Evolutionary conservation across 176 grass and related monocot species (phyloP).

Genomic region (Aegilops bicornis): DNA sequence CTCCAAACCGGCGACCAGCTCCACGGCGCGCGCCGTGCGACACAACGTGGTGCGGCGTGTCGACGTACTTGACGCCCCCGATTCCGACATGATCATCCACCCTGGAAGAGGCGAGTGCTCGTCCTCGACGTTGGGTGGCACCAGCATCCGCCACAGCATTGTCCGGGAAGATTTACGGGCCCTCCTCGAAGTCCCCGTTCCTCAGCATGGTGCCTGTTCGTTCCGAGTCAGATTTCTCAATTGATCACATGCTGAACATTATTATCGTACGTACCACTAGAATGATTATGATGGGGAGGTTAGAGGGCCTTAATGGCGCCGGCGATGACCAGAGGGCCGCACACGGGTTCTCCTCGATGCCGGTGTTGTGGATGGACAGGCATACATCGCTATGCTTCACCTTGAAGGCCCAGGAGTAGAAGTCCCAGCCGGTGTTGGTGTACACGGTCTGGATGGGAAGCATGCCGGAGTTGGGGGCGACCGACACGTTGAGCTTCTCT

Average conservation of each 20-base stretch:
- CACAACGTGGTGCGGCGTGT: conserved; percentile 45
- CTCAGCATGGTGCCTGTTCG: neutral
- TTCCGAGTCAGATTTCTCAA: too few species aligned
- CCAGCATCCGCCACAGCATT: too few species aligned
- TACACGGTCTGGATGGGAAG: conserved; percentile 50
- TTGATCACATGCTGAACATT: too few species aligned
- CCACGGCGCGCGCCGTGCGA: conserved; percentile 44
- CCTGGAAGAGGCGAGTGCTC: too few species aligned
- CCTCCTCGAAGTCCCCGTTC: neutral
- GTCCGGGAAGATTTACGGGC: neutral
- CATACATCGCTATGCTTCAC: conserved; percentile 1
- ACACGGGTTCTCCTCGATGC: conserved; percentile 53
- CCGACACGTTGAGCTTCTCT: conserved; percentile 54
- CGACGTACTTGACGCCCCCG: conserved; percentile 50
- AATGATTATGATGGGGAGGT: neutral
- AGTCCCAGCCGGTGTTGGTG: conserved; percentile 59
- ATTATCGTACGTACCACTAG: too few species aligned
- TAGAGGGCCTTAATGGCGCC: conserved; percentile 33
- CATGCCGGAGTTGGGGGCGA: conserved; percentile 31
- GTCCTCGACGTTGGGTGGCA: too few species aligned
- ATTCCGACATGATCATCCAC: conserved; percentile 40
- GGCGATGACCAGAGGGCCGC: conserved; percentile 47
- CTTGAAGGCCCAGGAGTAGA: conserved; percentile 45
- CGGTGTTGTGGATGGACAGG: conserved; percentile 50
- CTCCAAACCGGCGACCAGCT: conserved; percentile 55